Conservation (phyloP, 2,329 filamentous ascomycete species). For the Fusarium equiseti region DNA sequence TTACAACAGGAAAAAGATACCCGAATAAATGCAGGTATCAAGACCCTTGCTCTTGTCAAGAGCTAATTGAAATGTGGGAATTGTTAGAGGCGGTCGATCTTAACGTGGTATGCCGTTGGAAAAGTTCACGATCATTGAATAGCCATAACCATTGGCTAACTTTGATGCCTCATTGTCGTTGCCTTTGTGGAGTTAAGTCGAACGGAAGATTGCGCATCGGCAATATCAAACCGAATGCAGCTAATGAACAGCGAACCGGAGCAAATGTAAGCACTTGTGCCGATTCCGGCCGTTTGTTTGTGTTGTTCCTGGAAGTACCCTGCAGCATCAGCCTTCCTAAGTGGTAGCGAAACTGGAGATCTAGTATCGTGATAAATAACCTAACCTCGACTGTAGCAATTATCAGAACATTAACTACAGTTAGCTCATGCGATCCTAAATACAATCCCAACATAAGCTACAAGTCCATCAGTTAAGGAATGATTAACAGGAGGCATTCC, state of each 20-base stretch:
- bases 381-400: too few species aligned
- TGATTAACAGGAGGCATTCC: fast-evolving
- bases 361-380: fast-evolving
- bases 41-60: neutral
- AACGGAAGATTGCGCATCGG: neutral
- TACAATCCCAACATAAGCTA: fast-evolving
- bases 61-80: neutral
- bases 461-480: neutral
- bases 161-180: neutral
- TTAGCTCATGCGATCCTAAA: fast-evolving
- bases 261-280: neutral
- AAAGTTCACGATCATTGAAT: too few species aligned
- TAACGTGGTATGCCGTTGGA: neutral
- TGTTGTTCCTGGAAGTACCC: neutral
- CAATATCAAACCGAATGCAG: neutral
- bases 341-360: neutral
- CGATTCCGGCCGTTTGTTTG: too few species aligned
- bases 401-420: fast-evolving
- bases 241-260: neutral
- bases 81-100: neutral
- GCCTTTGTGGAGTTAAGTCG: neutral
- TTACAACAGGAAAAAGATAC: neutral
- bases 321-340: too few species aligned
- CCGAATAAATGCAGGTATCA: neutral
- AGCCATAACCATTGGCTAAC: neutral